Conservation (phyloP, 345 rosid genomes). For the Salix arbutifolia region DNA sequence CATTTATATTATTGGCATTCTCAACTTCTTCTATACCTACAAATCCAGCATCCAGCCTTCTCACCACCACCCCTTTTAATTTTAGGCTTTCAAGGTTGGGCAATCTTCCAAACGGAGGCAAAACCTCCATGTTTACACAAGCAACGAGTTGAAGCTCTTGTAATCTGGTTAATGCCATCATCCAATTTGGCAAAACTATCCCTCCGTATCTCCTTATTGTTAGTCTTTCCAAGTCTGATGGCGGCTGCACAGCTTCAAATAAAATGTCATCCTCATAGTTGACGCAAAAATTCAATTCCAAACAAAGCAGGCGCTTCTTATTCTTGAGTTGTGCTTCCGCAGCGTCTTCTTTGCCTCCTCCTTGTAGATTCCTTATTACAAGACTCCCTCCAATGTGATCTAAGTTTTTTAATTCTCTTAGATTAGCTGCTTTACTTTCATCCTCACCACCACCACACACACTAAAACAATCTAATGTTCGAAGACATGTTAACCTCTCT, state of each 20-base stretch:
- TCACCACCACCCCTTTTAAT: background rate
- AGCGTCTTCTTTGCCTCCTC: background rate
- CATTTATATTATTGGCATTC: too few relatives aligned
- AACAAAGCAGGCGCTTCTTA: background rate
- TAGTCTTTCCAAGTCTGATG: background rate
- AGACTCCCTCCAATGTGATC: background rate
- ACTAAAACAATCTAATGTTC: background rate
- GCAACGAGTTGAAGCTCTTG: background rate
- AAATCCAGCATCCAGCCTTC: conserved; percentile 8
- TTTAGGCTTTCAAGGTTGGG: conserved; percentile 9
- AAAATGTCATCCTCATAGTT: background rate
- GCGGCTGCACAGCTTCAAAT: background rate
- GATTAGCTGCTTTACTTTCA: background rate
- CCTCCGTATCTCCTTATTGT: background rate
- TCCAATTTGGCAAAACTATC: conserved; percentile 2
- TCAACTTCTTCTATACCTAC: background rate
- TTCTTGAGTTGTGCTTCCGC: background rate
- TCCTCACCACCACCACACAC: background rate
- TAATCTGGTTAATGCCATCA: background rate
- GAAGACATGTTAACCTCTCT: background rate
- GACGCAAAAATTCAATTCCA: background rate
- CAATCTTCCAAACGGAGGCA: conserved; percentile 14
- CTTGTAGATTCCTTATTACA: background rate
- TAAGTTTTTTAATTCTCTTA: background rate
- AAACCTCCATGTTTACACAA: background rate